Evolutionary conservation across 164 flowering plant genomes (phyloP).

Genomic region (Macadamia integrifolia): DNA sequence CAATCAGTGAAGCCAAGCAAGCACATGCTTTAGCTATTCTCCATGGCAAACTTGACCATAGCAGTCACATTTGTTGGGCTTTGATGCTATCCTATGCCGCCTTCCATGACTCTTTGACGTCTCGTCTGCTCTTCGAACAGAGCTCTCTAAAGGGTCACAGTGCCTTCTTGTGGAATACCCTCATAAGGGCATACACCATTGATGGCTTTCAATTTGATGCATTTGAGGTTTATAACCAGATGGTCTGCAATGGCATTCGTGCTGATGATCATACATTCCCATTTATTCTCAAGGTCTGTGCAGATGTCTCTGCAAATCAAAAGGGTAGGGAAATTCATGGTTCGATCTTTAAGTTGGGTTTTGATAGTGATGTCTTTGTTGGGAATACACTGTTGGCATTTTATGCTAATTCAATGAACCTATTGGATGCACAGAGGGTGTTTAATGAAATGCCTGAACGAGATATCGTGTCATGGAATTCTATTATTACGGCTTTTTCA

Average conservation of each 20-base stretch:
- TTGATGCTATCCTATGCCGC: conserved; percentile 18
- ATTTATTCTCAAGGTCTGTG: conserved; percentile 28
- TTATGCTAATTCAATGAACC: conserved; percentile 16
- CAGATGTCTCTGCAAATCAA: conserved; percentile 10
- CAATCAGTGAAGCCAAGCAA: conserved; percentile 14
- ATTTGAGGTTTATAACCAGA: conserved; percentile 20
- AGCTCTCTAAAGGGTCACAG: conserved; percentile 3
- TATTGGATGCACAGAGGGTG: conserved; percentile 26
- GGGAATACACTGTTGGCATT: conserved; percentile 29
- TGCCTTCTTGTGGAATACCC: conserved; percentile 34
- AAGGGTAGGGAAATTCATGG: conserved; percentile 38
- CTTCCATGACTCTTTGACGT: conserved; percentile 10
- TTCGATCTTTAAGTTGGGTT: conserved; percentile 24
- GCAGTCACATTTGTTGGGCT: conserved; percentile 1
- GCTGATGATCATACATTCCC: conserved; percentile 36
- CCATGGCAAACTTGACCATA: conserved; percentile 8
- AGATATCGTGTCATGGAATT: conserved; percentile 64
- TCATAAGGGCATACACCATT: conserved; percentile 24
- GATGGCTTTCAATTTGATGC: conserved; percentile 9
- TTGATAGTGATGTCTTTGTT: conserved; percentile 27
- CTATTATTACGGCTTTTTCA: conserved; percentile 36
- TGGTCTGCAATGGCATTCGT: conserved; percentile 17
- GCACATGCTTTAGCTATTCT: conserved; percentile 14
- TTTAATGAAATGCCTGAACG: conserved; percentile 60
- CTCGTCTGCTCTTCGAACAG: conserved; percentile 19